phyloP scores from a whole-genome alignment of 2,329 filamentous ascomycete species.

The Penicillium sp. region DNA sequence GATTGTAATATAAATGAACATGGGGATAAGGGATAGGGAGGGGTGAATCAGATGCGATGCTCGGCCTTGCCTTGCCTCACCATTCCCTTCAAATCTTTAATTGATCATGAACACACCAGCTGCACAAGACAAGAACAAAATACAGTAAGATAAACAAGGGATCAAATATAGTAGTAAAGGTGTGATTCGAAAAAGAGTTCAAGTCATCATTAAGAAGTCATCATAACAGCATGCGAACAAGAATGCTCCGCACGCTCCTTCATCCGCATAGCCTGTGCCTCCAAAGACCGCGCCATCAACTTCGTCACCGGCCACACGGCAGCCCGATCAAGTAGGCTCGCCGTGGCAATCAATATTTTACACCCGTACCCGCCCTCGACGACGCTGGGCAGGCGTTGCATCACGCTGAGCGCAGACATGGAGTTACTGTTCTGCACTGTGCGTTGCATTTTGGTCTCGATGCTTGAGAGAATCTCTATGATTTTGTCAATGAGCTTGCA shows the following conservation, averaged over 20 bases:
- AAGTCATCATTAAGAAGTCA: conserved; percentile 33
- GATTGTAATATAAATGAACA: background rate
- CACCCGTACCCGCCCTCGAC: conserved; percentile 78
- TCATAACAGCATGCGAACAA: conserved; percentile 32
- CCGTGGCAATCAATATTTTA: conserved; percentile 82
- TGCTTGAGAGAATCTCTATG: conserved; percentile 74
- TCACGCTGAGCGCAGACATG: conserved; percentile 57
- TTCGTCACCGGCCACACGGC: conserved; percentile 91
- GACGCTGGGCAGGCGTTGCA: conserved; percentile 62
- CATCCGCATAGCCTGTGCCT: conserved; percentile 68
- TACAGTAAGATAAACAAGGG: background rate
- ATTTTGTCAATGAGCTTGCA: conserved; percentile 83
- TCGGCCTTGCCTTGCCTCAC: background rate
- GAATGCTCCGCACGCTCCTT: conserved; percentile 60
- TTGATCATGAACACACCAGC: conserved; percentile 22
- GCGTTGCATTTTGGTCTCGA: conserved; percentile 78
- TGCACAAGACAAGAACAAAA: background rate
- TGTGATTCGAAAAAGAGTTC: background rate
- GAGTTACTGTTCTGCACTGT: conserved; percentile 61
- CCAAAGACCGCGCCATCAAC: conserved; percentile 69
- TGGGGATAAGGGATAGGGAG: background rate
- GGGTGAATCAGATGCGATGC: background rate
- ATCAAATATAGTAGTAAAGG: background rate
- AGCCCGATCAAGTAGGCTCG: conserved; percentile 85
- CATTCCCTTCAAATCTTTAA: conserved; percentile 15